These are phyloP conservation scores for Bruguiera parviflora DNA, from an alignment of 345 rosid genomes.

Conservation along the genomic window DNA sequence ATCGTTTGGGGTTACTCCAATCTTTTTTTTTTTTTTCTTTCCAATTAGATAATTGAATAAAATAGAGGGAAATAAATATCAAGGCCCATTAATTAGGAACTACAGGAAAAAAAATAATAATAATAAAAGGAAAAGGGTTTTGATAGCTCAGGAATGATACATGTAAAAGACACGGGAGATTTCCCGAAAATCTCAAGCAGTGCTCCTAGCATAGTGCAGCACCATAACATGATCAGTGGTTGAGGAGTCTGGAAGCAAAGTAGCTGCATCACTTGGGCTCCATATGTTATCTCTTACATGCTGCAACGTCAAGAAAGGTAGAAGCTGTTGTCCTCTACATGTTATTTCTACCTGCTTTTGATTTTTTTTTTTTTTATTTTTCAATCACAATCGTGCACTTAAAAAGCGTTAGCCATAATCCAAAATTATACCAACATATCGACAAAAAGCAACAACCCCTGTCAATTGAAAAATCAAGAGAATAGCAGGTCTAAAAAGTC, in stretches of 20 bases:
- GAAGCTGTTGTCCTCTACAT: conserved; percentile 85
- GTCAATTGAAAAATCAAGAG: no score
- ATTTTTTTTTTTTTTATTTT: background rate
- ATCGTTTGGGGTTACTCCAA: conserved; percentile 27
- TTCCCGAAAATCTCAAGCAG: conserved; percentile 19
- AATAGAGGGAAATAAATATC: conserved; percentile 13
- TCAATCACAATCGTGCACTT: background rate
- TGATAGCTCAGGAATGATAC: conserved; percentile 35
- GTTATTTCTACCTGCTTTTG: conserved; percentile 77
- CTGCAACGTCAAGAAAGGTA: conserved; percentile 76
- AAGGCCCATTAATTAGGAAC: conserved; percentile 15
- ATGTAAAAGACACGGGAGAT: conserved; percentile 8
- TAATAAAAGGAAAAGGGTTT: background rate
- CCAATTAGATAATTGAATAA: conserved; percentile 23
- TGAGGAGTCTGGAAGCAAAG: conserved; percentile 60
- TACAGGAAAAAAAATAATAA: conserved; percentile 7
- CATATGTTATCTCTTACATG: conserved; percentile 89
- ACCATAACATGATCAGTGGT: conserved; percentile 79
- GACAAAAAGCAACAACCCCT: no score
- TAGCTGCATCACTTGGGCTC: conserved; percentile 54
- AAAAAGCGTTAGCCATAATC: background rate
- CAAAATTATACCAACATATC: background rate
- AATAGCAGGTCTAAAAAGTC: no score
- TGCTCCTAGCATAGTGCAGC: conserved; percentile 68
- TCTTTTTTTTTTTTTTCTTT: conserved; percentile 24